A percentile compares a stretch with the other conserved stretches of the same genome.
phyloP scores from a whole-genome alignment of 768 basidiomycete genomes.

The Leccinum fibrillosum region DNA sequence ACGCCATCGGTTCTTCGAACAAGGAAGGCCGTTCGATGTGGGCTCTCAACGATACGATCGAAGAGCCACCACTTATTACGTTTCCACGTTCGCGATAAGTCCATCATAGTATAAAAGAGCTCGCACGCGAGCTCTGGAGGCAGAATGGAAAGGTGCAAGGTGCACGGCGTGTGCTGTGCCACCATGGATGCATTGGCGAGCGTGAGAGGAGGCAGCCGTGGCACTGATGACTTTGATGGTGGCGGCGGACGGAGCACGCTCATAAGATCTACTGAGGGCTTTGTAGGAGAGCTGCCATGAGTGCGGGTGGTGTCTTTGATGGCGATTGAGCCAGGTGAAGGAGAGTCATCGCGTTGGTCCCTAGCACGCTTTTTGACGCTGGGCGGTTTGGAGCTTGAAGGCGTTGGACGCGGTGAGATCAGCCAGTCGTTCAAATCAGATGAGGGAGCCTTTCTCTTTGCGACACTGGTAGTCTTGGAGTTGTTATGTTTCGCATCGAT shows the following conservation, averaged over 20 bases:
- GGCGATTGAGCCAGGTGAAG: background rate
- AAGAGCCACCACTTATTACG: constrained; percentile 84
- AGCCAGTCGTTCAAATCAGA: constrained; percentile 56
- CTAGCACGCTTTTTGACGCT: constrained; percentile 16
- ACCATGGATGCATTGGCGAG: constrained; percentile 64
- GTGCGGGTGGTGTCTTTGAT: constrained; percentile 18
- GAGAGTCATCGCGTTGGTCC: background rate
- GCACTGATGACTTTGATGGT: constrained; percentile 28
- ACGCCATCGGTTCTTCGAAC: constrained; percentile 48
- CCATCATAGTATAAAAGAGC: constrained; percentile 71
- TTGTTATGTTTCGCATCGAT: constrained; percentile 30
- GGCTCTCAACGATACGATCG: constrained; percentile 78
- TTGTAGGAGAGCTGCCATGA: constrained; percentile 23
- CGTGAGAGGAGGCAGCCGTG: constrained; percentile 54
- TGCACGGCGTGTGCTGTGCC: constrained; percentile 69
- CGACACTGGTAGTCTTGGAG: constrained; percentile 9
- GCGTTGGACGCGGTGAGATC: constrained; percentile 12
- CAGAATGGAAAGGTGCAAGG: constrained; percentile 64
- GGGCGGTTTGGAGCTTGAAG: constrained; percentile 20
- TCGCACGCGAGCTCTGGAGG: constrained; percentile 73
- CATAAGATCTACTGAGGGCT: constrained; percentile 48
- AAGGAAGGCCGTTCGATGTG: constrained; percentile 80
- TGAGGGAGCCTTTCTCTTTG: constrained; percentile 50
- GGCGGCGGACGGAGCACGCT: constrained; percentile 52
- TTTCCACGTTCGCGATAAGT: constrained; percentile 59